Base-by-base conservation (phyloP, 805 yeast genomes). In the Henningerozyma blattae region DNA sequence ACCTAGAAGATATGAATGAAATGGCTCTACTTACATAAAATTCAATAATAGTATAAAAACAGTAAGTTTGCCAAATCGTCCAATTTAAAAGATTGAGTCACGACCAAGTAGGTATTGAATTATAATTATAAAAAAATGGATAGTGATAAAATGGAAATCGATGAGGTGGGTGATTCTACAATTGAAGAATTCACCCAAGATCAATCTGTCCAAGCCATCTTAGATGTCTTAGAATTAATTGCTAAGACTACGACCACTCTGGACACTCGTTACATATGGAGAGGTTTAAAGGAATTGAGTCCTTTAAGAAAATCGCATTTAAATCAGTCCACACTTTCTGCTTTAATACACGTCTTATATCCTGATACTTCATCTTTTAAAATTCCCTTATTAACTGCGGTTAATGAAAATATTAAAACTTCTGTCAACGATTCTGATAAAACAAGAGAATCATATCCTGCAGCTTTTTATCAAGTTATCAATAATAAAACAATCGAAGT, bases 231-330 rank as follows among this genome's bases (percentile, higher is more conserved):
- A 22, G 54, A 48, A 27, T 55, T 58, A 25, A 50, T 59, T 15
- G 42, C 59, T 13, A 77, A 77, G 57, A 78, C 87, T 3, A 78
- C 78, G 9, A 55, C 71, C 30, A 74, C 75, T 35, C 75, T 76
- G 54, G 98, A 91, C 58, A 83, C 94, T 44, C 73, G 96, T 44
- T 83, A 80, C 59, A 74, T 91, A 30, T 70, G 89, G 57, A 82
- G 81, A 51, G 87, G 84, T 16, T 70, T 91, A 43, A 77, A 95
- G 42, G 93, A 84, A 41, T 65, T 87, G 47, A 82, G 87, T 6
- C 64, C 75, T 2, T 64, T 89, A 41, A 75, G 96, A 60, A 70
- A 77, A 37, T 65, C 70, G 27, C 27, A 29, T 30, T 60, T 87
- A 41, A 69, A 67, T 35, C 65, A 65, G 10, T 68, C 64, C 12